Evolutionary conservation across 2,329 filamentous ascomycete genomes (phyloP).

Genomic region (Scolecobasidium constrictum): DNA sequence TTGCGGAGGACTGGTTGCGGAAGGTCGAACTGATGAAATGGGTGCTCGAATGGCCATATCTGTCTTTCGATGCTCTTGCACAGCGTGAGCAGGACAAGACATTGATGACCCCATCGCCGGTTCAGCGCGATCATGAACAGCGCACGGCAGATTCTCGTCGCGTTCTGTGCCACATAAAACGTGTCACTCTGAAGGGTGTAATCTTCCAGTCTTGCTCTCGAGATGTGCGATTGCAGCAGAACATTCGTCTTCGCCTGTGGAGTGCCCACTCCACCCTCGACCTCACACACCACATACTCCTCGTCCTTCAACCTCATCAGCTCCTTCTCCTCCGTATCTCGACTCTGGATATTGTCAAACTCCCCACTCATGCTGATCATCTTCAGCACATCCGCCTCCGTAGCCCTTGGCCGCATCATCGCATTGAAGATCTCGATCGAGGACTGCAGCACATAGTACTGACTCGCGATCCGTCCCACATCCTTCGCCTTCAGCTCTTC

Average conservation of each 20-base stretch:
- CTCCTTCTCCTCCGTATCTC: slow-evolving; percentile 84
- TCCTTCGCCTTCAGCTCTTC: slow-evolving; percentile 92
- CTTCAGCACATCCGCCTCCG: slow-evolving; percentile 82
- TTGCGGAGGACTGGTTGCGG: slow-evolving; percentile 74
- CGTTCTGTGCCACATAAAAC: slow-evolving; percentile 91
- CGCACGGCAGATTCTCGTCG: slow-evolving; percentile 84
- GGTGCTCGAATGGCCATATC: slow-evolving; percentile 91
- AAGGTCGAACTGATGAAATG: slow-evolving; percentile 88
- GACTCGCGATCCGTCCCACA: slow-evolving; percentile 89
- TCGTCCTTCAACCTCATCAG: slow-evolving; percentile 63
- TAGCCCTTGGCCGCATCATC: slow-evolving; percentile 77
- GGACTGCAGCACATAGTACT: slow-evolving; percentile 89
- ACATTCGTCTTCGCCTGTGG: slow-evolving; percentile 93
- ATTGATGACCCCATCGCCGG: slow-evolving; percentile 90
- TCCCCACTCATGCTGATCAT: slow-evolving; percentile 98
- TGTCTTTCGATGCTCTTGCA: slow-evolving; percentile 97
- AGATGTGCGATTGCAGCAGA: slow-evolving; percentile 87
- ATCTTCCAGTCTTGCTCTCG: slow-evolving; percentile 75
- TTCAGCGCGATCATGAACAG: slow-evolving; percentile 97
- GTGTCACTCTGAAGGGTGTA: slow-evolving; percentile 88
- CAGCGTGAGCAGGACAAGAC: slow-evolving; percentile 76
- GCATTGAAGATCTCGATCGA: slow-evolving; percentile 95
- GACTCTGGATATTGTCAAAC: slow-evolving; percentile 91
- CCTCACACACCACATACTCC: slow-evolving; percentile 57
- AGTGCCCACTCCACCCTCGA: slow-evolving; percentile 55